Percentiles rank a stretch among this genome's conserved stretches.
These are phyloP conservation scores for Talaromyces sp. DNA, from an alignment of 2,329 filamentous ascomycete species.

Conservation along the genomic window DNA sequence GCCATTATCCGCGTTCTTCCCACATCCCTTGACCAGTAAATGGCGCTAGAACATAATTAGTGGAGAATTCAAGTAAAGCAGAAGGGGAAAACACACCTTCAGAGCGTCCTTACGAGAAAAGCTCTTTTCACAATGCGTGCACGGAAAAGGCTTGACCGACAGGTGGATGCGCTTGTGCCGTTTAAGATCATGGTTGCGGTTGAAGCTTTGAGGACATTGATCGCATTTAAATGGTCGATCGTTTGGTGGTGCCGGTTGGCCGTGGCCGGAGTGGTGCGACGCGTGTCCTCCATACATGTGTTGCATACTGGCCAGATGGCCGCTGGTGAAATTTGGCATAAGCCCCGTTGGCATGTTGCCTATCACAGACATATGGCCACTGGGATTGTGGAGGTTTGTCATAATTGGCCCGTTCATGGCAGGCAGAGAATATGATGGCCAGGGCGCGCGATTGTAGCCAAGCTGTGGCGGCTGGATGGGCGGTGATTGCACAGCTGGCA, in stretches of 20 bases:
- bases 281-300: conserved; percentile 56
- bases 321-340: conserved; percentile 56
- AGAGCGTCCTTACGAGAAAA: conserved; percentile 95
- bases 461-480: conserved; percentile 31
- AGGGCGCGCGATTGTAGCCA: conserved; percentile 38
- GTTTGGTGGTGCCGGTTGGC: conserved; percentile 52
- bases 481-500: conserved; percentile 52
- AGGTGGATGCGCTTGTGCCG: conserved; percentile 93
- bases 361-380: conserved; percentile 66
- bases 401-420: conserved; percentile 64
- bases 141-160: conserved; percentile 92
- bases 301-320: conserved; percentile 51
- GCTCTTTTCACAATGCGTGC: conserved; percentile 85
- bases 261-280: conserved; percentile 47
- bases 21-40: conserved; percentile 63
- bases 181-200: conserved; percentile 93
- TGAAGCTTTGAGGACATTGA: conserved; percentile 87
- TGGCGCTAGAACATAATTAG: conserved; percentile 50
- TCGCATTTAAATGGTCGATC: conserved; percentile 95
- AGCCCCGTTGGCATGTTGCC: conserved; percentile 54
- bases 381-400: conserved; percentile 72
- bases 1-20: conserved; percentile 37
- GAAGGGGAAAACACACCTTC: conserved; percentile 60
- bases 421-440: conserved; percentile 53
- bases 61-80: not conserved